Evolutionary conservation across 495 filamentous ascomycete genomes (phyloP).

Genomic region (Platismatia glauca): DNA sequence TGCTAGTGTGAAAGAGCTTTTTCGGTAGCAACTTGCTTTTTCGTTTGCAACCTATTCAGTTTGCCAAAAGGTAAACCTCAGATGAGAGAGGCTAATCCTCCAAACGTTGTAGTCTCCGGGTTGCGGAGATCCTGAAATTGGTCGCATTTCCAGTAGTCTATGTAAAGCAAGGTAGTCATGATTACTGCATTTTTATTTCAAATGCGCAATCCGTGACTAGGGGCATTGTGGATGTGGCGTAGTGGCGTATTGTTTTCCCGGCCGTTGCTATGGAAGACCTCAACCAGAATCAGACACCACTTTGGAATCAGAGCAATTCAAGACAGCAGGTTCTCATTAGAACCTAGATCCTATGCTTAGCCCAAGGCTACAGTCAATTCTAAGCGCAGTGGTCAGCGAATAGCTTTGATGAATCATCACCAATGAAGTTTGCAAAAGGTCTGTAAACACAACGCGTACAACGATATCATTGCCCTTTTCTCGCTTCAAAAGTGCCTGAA

Average conservation of each 20-base stretch:
- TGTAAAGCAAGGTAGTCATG: neutral
- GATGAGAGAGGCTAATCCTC: no score
- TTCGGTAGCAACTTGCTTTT: neutral
- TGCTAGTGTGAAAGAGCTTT: neutral
- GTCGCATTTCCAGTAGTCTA: no score
- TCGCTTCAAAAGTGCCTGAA: neutral
- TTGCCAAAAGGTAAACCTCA: no score
- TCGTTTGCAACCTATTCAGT: no score
- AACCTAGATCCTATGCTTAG: neutral
- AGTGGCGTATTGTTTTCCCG: neutral
- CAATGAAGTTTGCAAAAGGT: conserved; percentile 8
- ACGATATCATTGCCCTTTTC: neutral
- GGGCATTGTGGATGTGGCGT: no score
- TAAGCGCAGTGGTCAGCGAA: neutral
- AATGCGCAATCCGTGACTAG: no score
- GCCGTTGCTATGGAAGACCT: neutral
- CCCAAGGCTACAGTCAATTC: neutral
- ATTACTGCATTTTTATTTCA: no score
- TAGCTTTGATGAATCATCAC: neutral
- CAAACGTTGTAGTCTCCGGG: neutral
- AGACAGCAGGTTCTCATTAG: neutral
- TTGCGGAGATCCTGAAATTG: neutral
- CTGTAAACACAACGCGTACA: conserved; percentile 10
- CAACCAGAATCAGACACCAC: no score
- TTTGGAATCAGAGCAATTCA: neutral